A percentile compares a stretch with the other conserved stretches of the same genome.
These are phyloP conservation scores for Colletotrichum liaoningense DNA, from an alignment of 2,329 filamentous ascomycete genomes.

Conservation along the genomic window DNA sequence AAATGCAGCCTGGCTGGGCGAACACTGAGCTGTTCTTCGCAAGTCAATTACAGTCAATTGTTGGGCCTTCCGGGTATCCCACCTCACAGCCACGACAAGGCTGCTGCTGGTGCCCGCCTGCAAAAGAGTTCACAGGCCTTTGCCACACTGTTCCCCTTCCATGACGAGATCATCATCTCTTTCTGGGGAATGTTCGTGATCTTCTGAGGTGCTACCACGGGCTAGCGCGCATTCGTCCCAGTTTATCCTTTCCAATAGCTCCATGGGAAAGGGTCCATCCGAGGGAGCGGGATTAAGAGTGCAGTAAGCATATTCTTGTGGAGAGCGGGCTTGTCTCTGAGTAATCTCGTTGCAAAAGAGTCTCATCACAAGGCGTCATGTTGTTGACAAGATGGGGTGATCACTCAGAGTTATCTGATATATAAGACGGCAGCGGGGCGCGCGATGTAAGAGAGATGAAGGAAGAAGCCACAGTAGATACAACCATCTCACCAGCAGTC, in stretches of 20 bases:
- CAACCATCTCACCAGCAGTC: slow-evolving; percentile 20
- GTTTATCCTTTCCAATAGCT: neutral
- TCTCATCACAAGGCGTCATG: slow-evolving; percentile 1
- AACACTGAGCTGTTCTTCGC: neutral
- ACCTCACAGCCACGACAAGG: neutral
- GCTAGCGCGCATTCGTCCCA: neutral
- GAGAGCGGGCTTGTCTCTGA: neutral
- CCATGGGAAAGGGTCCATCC: neutral
- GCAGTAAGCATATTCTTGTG: neutral
- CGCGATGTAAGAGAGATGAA: too few relatives aligned
- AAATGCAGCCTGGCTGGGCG: neutral
- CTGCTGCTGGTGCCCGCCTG: neutral
- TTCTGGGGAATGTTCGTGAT: neutral
- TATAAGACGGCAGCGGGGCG: neutral
- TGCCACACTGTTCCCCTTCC: neutral
- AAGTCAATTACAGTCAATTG: neutral
- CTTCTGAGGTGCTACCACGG: neutral
- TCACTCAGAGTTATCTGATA: neutral
- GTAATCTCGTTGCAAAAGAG: neutral
- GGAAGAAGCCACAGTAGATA: neutral
- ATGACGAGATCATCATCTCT: neutral
- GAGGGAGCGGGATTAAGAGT: neutral
- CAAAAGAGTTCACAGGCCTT: neutral
- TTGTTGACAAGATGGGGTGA: neutral
- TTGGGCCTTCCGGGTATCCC: neutral